Evolutionary conservation across 2,329 filamentous ascomycete species (phyloP), one percentile per base, ranked within the genome.

Genomic region (Chrysosporium queenslandicum): DNA sequence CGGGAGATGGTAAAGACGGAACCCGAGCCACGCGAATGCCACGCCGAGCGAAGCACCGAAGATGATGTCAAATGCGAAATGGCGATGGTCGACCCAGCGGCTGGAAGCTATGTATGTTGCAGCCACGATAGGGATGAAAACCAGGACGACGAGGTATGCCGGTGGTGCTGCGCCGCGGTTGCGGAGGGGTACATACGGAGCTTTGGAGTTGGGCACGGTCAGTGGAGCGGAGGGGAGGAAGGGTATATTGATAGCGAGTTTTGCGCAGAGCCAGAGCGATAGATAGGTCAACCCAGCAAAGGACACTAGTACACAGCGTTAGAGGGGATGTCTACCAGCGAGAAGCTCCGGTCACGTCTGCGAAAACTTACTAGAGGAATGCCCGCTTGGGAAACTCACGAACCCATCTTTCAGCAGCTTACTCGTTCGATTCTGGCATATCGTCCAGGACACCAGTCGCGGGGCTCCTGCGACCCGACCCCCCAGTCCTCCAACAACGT

Each of bases 51-150:
- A 58, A 52, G 83, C 85, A n/a, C 91, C 91, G 57, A 86, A 87
- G 2, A 96, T 70, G 58, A 96, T 86, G 58, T 97, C 91, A 65
- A 95, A 91, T n/a, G 84, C 89, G 65, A 91, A 86, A 67, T 97
- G 91, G 36, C 87, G 82, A 71, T 84, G 94, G 67, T 96, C 84
- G 55, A 84, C 89, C 78, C 85, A 97, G 9, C 91, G 85, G 1
- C 87, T 91, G 25, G 83, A 80, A n/a, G 84, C 77, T 56, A 96
- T 85, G 71, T 89, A 95, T 57, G 89, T 78, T 4, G 89, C 85
- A 1, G 80, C 73, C 53, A 82, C 84, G 58, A 89, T 78, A 2
- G 90, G 90, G 1, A 87, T 68, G 16, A 88, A 72, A 1, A 81
- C 77, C 30, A 91, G 66, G 41, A 83, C 71, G 11, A 94, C 75